Base-by-base conservation (phyloP, 208 protist species). In the Giardia muris region DNA sequence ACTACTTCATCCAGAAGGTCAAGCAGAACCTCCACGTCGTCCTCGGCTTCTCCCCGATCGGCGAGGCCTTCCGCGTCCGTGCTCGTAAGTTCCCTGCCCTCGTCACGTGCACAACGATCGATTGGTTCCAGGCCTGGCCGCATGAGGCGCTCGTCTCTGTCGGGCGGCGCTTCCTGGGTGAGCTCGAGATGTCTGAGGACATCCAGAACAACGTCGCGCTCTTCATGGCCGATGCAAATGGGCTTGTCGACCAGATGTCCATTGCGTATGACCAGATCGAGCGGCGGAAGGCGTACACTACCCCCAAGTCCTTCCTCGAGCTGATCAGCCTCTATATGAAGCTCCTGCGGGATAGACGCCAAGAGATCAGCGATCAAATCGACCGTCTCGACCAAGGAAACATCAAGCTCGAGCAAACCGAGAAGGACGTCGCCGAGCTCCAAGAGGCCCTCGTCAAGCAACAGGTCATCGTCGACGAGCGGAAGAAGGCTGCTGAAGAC, bases 71-170 rank as follows among this genome's bases (percentile, higher is more conserved):
- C 93, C 96, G 97, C 44, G 91, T 95, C 67, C 97, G 98, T 95
- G 97, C 96, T 93, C 95, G 97, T 67, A 96, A 98, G 95, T 99
- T 99, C 96, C 98, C 98, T 46, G 97, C 97, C n/a, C 93, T 99
- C 10, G 96, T 97, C 46, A 98, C 97, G 94, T 98, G 96, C 45
- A 98, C 97, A 42, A 96, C 97, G 47, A 99, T 99, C 94, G 97
- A 99, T 96, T 99, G 97, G 97, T 99, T 99, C 96, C 96, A 98
- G 92, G 95, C 95, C 92, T 99, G 98, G 98, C 97, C 98, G 2
- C 95, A 98, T 93, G 97, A 99, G 92, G 98, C 97, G 22, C 95
- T 99, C 2, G 95, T 96, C 93, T 98, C 97, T 43, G 98, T 99
- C 47, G 97, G 97, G 4, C 89, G 92, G 3, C 89, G 93, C 67